Evolutionary conservation across 331 rosid genomes (phyloP).

Genomic region (Telfairia occidentalis): DNA sequence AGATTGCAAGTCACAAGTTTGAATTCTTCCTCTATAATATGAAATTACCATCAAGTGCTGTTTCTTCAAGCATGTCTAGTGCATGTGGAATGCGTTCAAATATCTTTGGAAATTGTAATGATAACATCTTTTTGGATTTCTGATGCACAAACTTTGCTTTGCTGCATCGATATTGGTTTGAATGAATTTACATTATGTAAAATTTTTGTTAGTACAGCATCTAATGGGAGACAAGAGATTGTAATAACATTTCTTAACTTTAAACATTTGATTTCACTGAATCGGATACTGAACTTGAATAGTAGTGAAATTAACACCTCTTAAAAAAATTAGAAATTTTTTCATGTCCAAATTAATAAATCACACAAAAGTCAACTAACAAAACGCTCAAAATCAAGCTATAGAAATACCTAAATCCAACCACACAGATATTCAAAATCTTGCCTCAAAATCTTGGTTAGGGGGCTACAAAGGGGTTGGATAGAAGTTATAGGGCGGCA

Average conservation of each 20-base stretch:
- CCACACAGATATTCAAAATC: neutral
- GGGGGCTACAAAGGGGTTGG: neutral
- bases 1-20: neutral
- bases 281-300: neutral
- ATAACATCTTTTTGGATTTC: neutral
- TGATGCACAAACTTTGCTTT: neutral
- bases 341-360: no score
- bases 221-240: neutral
- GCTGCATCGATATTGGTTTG: neutral
- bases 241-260: neutral
- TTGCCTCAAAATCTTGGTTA: neutral
- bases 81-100: neutral
- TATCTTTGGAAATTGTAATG: neutral
- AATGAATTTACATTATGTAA: neutral
- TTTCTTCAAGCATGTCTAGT: neutral
- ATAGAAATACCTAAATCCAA: neutral
- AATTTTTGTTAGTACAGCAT: neutral
- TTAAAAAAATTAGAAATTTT: neutral
- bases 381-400: neutral
- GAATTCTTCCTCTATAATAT: neutral
- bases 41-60: neutral
- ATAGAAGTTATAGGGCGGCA: no score
- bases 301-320: neutral
- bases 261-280: neutral
- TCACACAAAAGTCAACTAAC: neutral